These are phyloP conservation scores for Haplographium delicatum DNA, from an alignment of 495 filamentous ascomycete species.

Conservation along the genomic window DNA sequence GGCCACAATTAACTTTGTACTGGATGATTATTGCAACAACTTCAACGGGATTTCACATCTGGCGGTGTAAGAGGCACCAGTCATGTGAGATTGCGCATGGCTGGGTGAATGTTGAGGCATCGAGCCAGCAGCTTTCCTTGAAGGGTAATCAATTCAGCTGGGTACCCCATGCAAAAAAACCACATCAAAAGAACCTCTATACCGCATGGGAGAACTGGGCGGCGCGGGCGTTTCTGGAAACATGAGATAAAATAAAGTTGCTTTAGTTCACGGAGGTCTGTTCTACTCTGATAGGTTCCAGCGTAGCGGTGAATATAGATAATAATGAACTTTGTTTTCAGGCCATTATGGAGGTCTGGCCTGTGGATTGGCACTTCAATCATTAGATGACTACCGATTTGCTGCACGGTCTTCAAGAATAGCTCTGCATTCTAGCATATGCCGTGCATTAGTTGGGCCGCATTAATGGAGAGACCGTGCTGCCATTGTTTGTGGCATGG, in stretches of 20 bases:
- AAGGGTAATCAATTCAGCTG: not conserved
- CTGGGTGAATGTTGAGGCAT: not conserved
- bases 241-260: slow-evolving; percentile 16
- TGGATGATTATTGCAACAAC: slow-evolving; percentile 8
- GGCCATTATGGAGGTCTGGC: slow-evolving; percentile 12
- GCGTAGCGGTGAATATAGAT: slow-evolving; percentile 17
- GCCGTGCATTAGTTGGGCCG: slow-evolving; percentile 23
- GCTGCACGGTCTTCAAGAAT: slow-evolving; percentile 1
- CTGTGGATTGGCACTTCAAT: not conserved
- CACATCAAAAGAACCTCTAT: slow-evolving; percentile 10
- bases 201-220: not conserved
- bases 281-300: slow-evolving; percentile 13
- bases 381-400: slow-evolving; percentile 16
- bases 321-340: slow-evolving; percentile 10
- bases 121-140: slow-evolving; percentile 6
- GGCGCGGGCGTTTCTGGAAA: slow-evolving; percentile 18
- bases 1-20: slow-evolving; percentile 7
- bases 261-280: not conserved
- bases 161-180: slow-evolving; percentile 11
- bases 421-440: slow-evolving; percentile 13
- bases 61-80: slow-evolving; percentile 23
- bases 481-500: slow-evolving; percentile 14
- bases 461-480: slow-evolving; percentile 16
- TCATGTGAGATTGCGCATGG: slow-evolving; percentile 15
- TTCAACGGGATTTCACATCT: slow-evolving; percentile 18